Evolutionary conservation across 140 eudicot genomes (phyloP).

Genomic region (Flaveria floridana): DNA sequence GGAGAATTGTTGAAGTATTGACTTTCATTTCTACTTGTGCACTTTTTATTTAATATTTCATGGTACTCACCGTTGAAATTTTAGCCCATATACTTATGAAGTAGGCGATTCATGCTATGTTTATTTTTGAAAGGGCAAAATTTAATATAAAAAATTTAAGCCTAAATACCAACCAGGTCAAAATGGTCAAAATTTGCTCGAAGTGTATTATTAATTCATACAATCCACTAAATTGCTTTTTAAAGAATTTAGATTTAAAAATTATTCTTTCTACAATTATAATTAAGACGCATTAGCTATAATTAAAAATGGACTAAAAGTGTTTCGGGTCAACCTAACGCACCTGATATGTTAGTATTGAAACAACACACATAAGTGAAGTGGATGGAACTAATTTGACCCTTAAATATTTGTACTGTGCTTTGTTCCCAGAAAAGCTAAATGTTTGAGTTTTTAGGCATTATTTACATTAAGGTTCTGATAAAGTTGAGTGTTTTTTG

Average conservation of each 20-base stretch:
- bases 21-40: slow-evolving; percentile 9
- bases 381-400: neutral
- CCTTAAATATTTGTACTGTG: neutral
- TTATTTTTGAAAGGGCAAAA: neutral
- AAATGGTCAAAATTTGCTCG: neutral
- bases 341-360: neutral
- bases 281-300: neutral
- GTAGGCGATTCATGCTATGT: neutral
- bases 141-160: neutral
- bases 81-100: slow-evolving; percentile 7
- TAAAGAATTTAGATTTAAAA: neutral
- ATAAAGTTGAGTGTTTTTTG: slow-evolving; percentile 14
- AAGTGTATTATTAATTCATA: neutral
- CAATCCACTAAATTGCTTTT: neutral
- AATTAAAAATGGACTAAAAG: no score
- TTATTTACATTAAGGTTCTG: neutral
- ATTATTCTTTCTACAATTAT: neutral
- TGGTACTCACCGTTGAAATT: neutral
- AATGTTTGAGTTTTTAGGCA: slow-evolving; percentile 6
- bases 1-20: slow-evolving; percentile 92
- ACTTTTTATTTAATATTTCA: neutral
- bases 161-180: neutral
- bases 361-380: neutral
- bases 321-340: neutral
- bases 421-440: neutral